Percentiles rank a stretch among this genome's conserved stretches.
Evolutionary conservation across 1,139 yeast genomes (phyloP).

Genomic region (Debaryomyces sp.): DNA sequence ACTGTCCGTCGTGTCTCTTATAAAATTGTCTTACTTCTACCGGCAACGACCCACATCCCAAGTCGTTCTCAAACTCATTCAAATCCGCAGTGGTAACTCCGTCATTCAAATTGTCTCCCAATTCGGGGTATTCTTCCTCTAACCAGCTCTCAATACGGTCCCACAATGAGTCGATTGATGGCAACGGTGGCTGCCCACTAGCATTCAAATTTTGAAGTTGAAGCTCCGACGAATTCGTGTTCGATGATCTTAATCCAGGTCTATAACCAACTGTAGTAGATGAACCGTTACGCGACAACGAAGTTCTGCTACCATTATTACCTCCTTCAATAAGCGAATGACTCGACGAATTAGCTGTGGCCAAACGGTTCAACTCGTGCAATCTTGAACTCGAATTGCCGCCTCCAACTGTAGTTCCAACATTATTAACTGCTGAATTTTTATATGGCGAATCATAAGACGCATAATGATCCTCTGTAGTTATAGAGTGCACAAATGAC

Average conservation of each 20-base stretch:
- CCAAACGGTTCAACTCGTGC: constrained; percentile 37
- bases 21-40: constrained; percentile 75
- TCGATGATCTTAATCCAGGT: constrained; percentile 43
- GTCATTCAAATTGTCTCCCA: constrained; percentile 67
- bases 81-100: constrained; percentile 78
- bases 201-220: constrained; percentile 46
- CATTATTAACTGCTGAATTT: constrained; percentile 25
- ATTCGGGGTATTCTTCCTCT: constrained; percentile 78
- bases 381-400: constrained; percentile 32
- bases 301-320: constrained; percentile 10
- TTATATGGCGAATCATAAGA: constrained; percentile 53
- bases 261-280: constrained; percentile 35
- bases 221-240: constrained; percentile 35
- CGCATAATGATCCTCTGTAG: constrained; percentile 68
- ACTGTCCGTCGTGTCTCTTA: constrained; percentile 81
- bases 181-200: constrained; percentile 69
- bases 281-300: constrained; percentile 13
- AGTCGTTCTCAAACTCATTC: constrained; percentile 74
- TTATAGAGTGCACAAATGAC: constrained; percentile 60
- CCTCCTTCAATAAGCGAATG: constrained; percentile 27
- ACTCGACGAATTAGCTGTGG: constrained; percentile 30
- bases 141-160: constrained; percentile 72
- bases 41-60: constrained; percentile 66
- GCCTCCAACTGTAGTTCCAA: constrained; percentile 21
- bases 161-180: constrained; percentile 74